Percentiles rank a stretch among this genome's conserved stretches.
These are phyloP conservation scores for Verticillium tricorpus DNA, from an alignment of 2,329 filamentous ascomycete species.

Conservation along the genomic window DNA sequence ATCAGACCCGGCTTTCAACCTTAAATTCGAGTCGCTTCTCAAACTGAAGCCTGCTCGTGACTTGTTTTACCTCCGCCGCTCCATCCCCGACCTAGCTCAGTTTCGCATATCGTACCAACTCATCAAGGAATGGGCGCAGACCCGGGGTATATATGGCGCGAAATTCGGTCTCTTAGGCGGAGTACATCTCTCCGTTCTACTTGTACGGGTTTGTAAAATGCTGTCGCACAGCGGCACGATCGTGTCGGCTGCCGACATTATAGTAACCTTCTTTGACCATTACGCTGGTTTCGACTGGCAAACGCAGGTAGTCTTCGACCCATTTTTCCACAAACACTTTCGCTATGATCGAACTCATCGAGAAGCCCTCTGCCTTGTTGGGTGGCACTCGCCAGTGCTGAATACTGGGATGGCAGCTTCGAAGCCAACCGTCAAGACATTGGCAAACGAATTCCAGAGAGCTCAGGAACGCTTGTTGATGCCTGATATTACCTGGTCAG, in stretches of 20 bases:
- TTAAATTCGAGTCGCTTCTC: conserved; percentile 51
- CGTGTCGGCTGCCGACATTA: conserved; percentile 44
- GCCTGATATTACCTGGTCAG: conserved; percentile 34
- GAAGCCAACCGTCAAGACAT: conserved; percentile 42
- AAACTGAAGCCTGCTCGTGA: conserved; percentile 64
- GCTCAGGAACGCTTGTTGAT: conserved; percentile 36
- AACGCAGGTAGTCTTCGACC: conserved; percentile 50
- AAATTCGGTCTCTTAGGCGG: conserved; percentile 63
- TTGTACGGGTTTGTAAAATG: conserved; percentile 56
- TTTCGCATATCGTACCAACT: conserved; percentile 56
- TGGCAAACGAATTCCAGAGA: conserved; percentile 46
- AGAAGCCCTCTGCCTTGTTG: conserved; percentile 60
- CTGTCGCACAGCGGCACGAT: conserved; percentile 30
- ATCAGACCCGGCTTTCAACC: conserved; percentile 48
- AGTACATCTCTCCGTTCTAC: conserved; percentile 59
- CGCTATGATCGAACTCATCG: conserved; percentile 49
- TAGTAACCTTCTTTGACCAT: conserved; percentile 58
- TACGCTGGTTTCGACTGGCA: conserved; percentile 60
- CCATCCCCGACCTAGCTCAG: conserved; percentile 52
- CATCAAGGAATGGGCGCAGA: conserved; percentile 58
- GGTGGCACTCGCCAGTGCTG: conserved; percentile 56
- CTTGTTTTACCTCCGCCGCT: conserved; percentile 53
- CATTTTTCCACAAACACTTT: conserved; percentile 49
- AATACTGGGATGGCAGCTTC: conserved; percentile 56
- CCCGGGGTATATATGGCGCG: conserved; percentile 59